Conservation (phyloP, 305 asterid species). For the Plantago coronopus region DNA sequence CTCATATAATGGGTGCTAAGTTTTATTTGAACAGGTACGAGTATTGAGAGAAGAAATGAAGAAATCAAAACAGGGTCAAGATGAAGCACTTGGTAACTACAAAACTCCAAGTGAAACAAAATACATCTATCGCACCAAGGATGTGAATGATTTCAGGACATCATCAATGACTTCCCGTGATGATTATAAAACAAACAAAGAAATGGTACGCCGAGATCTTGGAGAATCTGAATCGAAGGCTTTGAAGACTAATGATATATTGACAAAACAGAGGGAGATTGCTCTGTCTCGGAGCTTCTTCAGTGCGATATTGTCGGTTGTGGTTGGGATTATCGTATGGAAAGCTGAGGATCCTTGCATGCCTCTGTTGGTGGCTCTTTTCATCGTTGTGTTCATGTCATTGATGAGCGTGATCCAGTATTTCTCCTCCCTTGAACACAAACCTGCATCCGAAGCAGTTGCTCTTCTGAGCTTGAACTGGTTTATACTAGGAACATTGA, state of each 20-base stretch:
- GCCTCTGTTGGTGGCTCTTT: slow-evolving; percentile 61
- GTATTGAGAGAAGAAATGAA: slow-evolving; percentile 34
- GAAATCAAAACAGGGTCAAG: slow-evolving; percentile 29
- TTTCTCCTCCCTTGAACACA: slow-evolving; percentile 34
- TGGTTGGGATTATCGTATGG: slow-evolving; percentile 61
- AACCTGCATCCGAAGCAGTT: slow-evolving; percentile 49
- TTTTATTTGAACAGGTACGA: slow-evolving; percentile 27
- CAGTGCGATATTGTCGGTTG: slow-evolving; percentile 43
- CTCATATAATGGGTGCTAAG: not conserved
- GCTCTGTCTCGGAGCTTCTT: slow-evolving; percentile 51
- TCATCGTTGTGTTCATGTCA: slow-evolving; percentile 49
- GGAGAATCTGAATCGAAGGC: not conserved
- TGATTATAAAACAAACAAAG: not conserved
- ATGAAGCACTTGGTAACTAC: slow-evolving; percentile 21
- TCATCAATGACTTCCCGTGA: too few relatives aligned
- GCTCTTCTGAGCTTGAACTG: slow-evolving; percentile 72
- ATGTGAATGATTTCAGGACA: too few relatives aligned
- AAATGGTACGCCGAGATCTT: too few relatives aligned
- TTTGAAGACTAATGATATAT: slow-evolving; percentile 1
- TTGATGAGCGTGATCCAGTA: slow-evolving; percentile 44
- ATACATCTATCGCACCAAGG: too few relatives aligned
- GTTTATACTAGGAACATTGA: slow-evolving; percentile 57
- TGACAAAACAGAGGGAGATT: slow-evolving; percentile 31
- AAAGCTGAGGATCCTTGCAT: slow-evolving; percentile 56
- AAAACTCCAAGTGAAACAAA: not conserved